Conservation (phyloP, 2,329 filamentous ascomycete genomes). For the Davidsoniella australis region DNA sequence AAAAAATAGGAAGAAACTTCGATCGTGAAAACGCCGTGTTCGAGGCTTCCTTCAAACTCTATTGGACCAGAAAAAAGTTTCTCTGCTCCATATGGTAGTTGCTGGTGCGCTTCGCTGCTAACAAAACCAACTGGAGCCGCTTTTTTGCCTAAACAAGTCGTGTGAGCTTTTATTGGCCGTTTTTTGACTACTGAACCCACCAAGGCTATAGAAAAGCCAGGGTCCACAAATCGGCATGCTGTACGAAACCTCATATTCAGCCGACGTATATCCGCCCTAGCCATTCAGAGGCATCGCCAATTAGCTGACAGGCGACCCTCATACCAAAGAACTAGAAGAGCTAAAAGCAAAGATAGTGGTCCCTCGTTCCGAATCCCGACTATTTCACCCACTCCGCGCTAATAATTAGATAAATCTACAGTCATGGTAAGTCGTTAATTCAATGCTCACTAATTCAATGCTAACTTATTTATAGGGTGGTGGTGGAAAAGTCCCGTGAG, state of each 20-base stretch:
- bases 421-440: too few species aligned
- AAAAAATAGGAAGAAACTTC: not conserved
- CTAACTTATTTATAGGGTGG: constrained; percentile 1
- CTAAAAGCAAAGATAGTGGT: too few species aligned
- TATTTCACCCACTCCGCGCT: too few species aligned
- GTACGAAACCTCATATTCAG: not conserved
- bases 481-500: constrained; percentile 12
- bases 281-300: constrained; percentile 1
- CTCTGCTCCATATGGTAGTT: constrained; percentile 4
- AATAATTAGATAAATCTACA: too few species aligned
- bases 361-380: too few species aligned
- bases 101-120: not conserved
- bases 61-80: constrained; percentile 9
- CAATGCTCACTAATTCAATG: not conserved
- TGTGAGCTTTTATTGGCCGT: not conserved
- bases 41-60: not conserved
- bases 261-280: constrained; percentile 4
- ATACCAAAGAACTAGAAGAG: too few species aligned
- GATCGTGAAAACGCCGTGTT: not conserved
- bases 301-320: not conserved
- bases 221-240: not conserved
- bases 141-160: constrained; percentile 1
- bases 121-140: not conserved
- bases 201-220: constrained; percentile 4
- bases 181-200: not conserved